Percentiles rank a stretch among this genome's conserved stretches.
These are phyloP conservation scores for Conoideocrella luteorostrata DNA, from an alignment of 2,329 filamentous ascomycete species.

Conservation along the genomic window DNA sequence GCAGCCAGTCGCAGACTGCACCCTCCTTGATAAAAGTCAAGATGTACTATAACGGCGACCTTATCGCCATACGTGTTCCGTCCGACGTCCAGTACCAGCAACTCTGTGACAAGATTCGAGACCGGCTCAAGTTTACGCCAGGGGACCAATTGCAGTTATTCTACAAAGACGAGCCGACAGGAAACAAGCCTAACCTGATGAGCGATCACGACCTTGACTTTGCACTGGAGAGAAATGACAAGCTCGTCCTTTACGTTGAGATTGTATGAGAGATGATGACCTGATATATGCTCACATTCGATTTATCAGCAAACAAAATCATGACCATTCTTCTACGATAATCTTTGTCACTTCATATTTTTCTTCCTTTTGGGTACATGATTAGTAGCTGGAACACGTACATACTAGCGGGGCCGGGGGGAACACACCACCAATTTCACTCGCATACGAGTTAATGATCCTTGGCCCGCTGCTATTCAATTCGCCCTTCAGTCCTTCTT, in stretches of 20 bases:
- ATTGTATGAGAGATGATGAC: slow-evolving; percentile 29
- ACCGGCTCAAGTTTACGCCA: slow-evolving; percentile 68
- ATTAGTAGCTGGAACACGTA: slow-evolving; percentile 21
- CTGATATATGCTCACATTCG: background rate
- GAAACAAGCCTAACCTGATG: slow-evolving; percentile 66
- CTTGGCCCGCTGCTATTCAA: no score
- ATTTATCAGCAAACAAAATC: background rate
- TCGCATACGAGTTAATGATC: no score
- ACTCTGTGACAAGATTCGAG: slow-evolving; percentile 76
- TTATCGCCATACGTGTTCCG: slow-evolving; percentile 86
- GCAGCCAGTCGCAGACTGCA: slow-evolving; percentile 17
- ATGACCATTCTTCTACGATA: background rate
- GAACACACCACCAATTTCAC: slow-evolving; percentile 2
- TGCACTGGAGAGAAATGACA: slow-evolving; percentile 78
- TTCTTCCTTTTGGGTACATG: slow-evolving; percentile 12
- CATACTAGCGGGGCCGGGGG: slow-evolving; percentile 15
- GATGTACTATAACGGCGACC: slow-evolving; percentile 85
- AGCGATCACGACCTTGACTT: slow-evolving; percentile 76
- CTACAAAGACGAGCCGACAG: slow-evolving; percentile 79
- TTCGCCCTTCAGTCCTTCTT: slow-evolving; percentile 1
- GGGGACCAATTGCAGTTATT: slow-evolving; percentile 70
- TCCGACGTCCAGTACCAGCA: slow-evolving; percentile 71
- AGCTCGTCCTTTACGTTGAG: slow-evolving; percentile 72
- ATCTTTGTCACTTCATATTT: background rate
- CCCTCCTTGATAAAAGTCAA: slow-evolving; percentile 78